Evolutionary conservation across 805 yeast species (phyloP).

Genomic region (Spathaspora hagerdaliae): DNA sequence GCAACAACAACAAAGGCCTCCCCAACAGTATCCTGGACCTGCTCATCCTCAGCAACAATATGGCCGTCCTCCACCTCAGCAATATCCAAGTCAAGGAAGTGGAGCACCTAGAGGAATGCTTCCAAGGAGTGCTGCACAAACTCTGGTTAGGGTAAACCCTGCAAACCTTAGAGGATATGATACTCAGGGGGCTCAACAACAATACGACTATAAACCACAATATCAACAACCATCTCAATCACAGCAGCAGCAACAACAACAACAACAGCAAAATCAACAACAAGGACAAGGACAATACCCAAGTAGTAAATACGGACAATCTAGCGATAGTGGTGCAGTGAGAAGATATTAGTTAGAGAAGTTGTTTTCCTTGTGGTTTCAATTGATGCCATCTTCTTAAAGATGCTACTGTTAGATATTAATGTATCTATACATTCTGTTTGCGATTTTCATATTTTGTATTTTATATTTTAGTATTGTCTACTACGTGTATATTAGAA

Average conservation of each 20-base stretch:
- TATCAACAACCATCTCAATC: conserved; percentile 2
- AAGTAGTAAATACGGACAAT: neutral
- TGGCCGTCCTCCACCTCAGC: conserved; percentile 2
- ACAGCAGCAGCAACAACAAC: conserved; percentile 3
- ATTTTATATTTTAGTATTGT: no score
- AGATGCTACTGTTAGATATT: no score
- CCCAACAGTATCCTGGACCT: neutral
- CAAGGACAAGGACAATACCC: neutral
- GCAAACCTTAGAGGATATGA: conserved; percentile 6
- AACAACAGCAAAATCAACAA: conserved; percentile 1
- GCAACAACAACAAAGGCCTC: neutral
- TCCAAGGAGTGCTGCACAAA: neutral
- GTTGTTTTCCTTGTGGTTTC: no score
- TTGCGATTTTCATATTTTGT: no score
- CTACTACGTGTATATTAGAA: no score
- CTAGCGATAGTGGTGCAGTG: conserved; percentile 1
- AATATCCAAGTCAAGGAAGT: conserved; percentile 3
- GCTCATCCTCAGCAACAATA: neutral
- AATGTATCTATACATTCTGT: no score
- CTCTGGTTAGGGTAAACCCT: conserved; percentile 1
- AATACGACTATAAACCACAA: conserved; percentile 8
- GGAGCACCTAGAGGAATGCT: neutral
- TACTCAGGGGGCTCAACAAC: conserved; percentile 2
- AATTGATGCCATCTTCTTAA: no score
- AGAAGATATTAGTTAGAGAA: neutral